Percentiles rank a stretch among this genome's conserved stretches.
Evolutionary conservation across 202 grass and related monocot species (phyloP).

Genomic region (Schoenoplectus triqueter): DNA sequence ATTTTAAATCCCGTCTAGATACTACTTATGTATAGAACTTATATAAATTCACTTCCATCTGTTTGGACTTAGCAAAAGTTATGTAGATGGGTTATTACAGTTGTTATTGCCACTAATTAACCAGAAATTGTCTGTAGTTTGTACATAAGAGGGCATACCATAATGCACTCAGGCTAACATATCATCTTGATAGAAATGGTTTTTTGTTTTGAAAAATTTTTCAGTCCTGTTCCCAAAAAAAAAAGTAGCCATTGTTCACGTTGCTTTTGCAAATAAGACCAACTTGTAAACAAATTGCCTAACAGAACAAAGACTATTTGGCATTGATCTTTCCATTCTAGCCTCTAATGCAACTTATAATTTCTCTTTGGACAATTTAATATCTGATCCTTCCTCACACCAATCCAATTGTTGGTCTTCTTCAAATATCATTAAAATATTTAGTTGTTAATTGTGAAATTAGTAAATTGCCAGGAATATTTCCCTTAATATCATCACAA

Average conservation of each 20-base stretch:
- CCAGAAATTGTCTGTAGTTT: neutral
- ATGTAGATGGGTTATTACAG: neutral
- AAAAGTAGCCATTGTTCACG: neutral
- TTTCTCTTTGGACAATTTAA: slow-evolving; percentile 7
- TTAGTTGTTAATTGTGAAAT: slow-evolving; percentile 5
- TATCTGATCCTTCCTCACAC: neutral
- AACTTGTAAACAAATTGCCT: neutral
- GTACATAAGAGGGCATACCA: slow-evolving; percentile 12
- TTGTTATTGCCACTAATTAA: neutral
- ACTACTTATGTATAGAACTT: neutral
- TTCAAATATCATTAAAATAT: neutral
- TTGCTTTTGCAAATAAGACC: slow-evolving; percentile 17
- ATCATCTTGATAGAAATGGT: neutral
- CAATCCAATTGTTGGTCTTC: neutral
- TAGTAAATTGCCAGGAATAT: slow-evolving; percentile 28
- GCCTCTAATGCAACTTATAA: slow-evolving; percentile 5
- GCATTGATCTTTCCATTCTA: slow-evolving; percentile 7
- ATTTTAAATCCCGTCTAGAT: neutral
- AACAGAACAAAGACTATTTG: neutral
- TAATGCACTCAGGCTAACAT: neutral
- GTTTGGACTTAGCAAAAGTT: neutral
- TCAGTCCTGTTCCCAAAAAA: neutral
- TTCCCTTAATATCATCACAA: neutral
- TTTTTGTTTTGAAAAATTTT: neutral
- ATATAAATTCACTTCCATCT: neutral